Conservation (phyloP, 1,139 yeast species). For the Suhomyces wounanorum region DNA sequence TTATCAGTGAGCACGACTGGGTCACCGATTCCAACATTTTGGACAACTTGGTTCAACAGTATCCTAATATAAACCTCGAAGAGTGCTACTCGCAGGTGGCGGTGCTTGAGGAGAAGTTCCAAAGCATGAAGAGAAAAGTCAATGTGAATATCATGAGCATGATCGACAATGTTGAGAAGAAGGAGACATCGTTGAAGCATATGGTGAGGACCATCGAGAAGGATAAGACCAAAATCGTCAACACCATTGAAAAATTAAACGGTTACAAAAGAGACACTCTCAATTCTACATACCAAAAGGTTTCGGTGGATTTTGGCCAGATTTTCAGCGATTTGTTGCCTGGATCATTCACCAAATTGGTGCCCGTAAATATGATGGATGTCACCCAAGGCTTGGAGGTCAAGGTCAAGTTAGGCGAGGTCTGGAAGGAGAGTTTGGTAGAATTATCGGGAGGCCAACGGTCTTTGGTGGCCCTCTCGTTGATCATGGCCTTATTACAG, state of each 20-base stretch:
- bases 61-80: conserved; percentile 63
- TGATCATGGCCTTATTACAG: conserved; percentile 86
- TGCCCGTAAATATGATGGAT: conserved; percentile 75
- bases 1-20: conserved; percentile 70
- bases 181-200: conserved; percentile 71
- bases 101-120: conserved; percentile 61
- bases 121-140: conserved; percentile 80
- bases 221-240: conserved; percentile 87
- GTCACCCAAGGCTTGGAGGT: conserved; percentile 92
- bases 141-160: conserved; percentile 88
- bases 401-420: conserved; percentile 83
- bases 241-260: conserved; percentile 82
- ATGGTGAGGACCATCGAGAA: conserved; percentile 89
- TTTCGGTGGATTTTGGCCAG: conserved; percentile 86
- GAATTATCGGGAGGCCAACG: conserved; percentile 98
- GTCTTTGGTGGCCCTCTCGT: conserved; percentile 86
- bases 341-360: conserved; percentile 87
- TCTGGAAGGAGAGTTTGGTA: conserved; percentile 95
- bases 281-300: conserved; percentile 82
- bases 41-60: conserved; percentile 53
- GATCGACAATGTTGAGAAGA: conserved; percentile 92
- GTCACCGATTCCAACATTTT: conserved; percentile 63
- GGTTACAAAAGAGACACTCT: conserved; percentile 85
- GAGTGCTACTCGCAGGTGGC: conserved; percentile 61
- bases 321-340: conserved; percentile 89